These are phyloP conservation scores for Lodderomyces jiufengensis DNA, from an alignment of 1,139 yeast genomes.

Conservation along the genomic window DNA sequence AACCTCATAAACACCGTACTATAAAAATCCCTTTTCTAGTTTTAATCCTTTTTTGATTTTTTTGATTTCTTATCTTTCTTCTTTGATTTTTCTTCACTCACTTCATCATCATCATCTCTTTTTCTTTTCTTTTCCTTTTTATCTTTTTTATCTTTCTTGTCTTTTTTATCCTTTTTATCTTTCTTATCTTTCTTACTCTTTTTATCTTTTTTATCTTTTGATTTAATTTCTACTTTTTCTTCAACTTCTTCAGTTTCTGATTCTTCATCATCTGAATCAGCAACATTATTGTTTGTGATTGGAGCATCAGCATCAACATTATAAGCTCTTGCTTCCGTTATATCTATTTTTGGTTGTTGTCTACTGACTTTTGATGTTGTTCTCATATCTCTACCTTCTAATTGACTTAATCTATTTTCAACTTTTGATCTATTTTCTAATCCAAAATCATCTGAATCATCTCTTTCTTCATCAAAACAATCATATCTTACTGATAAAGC, in stretches of 20 bases:
- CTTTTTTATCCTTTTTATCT: slow-evolving; percentile 41
- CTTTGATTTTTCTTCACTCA: slow-evolving; percentile 16
- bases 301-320: slow-evolving; percentile 89
- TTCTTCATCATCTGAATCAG: slow-evolving; percentile 48
- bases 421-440: slow-evolving; percentile 88
- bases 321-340: slow-evolving; percentile 81
- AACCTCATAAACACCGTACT: not conserved
- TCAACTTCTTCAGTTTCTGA: slow-evolving; percentile 38
- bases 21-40: not conserved
- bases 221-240: slow-evolving; percentile 30
- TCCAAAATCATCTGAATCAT: slow-evolving; percentile 92
- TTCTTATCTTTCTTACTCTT: slow-evolving; percentile 34
- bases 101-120: slow-evolving; percentile 9
- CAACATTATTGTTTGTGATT: slow-evolving; percentile 31
- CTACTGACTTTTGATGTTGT: slow-evolving; percentile 73
- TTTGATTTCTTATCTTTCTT: slow-evolving; percentile 38
- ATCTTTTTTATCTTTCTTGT: slow-evolving; percentile 39
- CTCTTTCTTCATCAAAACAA: slow-evolving; percentile 95
- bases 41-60: slow-evolving; percentile 11
- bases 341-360: slow-evolving; percentile 79
- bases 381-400: slow-evolving; percentile 93
- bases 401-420: slow-evolving; percentile 88
- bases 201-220: slow-evolving; percentile 45
- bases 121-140: slow-evolving; percentile 35
- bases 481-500: slow-evolving; percentile 96